phyloP scores from a whole-genome alignment of 768 basidiomycete genomes.

The Termitomyces sp. region DNA sequence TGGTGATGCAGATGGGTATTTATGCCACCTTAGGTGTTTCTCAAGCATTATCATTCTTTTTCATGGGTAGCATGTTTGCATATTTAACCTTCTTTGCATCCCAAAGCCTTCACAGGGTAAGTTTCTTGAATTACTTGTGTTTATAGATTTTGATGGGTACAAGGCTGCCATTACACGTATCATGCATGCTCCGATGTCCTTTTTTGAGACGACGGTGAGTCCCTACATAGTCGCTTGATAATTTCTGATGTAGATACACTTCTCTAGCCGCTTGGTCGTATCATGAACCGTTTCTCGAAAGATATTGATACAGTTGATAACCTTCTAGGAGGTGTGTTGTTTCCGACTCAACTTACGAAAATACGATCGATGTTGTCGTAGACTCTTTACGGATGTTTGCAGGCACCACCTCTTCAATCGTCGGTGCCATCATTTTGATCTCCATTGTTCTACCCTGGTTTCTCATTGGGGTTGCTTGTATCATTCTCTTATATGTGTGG shows the following conservation, averaged over 20 bases:
- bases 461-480: constrained; percentile 62
- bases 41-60: constrained; percentile 63
- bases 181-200: constrained; percentile 83
- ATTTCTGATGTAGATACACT: neutral
- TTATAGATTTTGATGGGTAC: neutral
- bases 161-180: constrained; percentile 61
- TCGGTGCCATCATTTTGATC: constrained; percentile 76
- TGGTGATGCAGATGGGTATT: constrained; percentile 59
- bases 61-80: constrained; percentile 61
- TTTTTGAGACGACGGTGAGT: constrained; percentile 79
- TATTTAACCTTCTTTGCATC: constrained; percentile 77
- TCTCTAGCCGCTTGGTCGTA: constrained; percentile 67
- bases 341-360: neutral
- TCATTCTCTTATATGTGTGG: constrained; percentile 58
- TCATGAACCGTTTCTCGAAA: constrained; percentile 89
- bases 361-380: constrained; percentile 8
- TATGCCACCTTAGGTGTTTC: constrained; percentile 70
- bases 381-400: constrained; percentile 74
- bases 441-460: constrained; percentile 80
- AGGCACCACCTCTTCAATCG: constrained; percentile 53
- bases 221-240: neutral
- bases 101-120: constrained; percentile 52
- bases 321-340: constrained; percentile 43
- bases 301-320: constrained; percentile 84
- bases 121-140: constrained; percentile 5